These are phyloP conservation scores for Erythrobasidium hasegawianum DNA, from an alignment of 1,284 basidiomycete genomes.

Conservation along the genomic window DNA sequence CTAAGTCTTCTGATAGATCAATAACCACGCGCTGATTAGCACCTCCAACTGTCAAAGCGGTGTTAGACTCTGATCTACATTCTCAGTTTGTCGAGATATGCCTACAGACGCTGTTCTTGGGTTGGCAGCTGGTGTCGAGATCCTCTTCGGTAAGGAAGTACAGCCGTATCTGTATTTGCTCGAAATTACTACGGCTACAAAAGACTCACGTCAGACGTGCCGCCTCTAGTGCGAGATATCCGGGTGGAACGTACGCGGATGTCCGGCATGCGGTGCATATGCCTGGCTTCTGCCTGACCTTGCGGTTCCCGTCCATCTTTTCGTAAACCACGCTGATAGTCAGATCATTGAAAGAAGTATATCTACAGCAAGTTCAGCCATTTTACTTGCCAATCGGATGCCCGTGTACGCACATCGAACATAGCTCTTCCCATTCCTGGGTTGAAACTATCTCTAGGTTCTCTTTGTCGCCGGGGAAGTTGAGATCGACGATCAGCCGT, in stretches of 20 bases:
- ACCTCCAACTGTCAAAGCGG: too few species aligned
- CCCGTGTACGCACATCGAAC: conserved; percentile 54
- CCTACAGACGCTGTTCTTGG: neutral
- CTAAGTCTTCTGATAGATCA: neutral
- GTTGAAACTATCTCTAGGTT: conserved; percentile 58
- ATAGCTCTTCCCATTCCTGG: conserved; percentile 62
- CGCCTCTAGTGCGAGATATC: neutral
- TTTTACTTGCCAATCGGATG: too few species aligned
- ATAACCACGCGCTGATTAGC: neutral
- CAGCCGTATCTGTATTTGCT: conserved; percentile 9
- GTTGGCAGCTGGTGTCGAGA: neutral
- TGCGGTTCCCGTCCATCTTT: neutral
- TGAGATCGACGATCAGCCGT: conserved; percentile 63
- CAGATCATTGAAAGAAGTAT: neutral
- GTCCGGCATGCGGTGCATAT: neutral
- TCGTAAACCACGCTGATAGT: neutral
- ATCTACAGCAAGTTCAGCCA: too few species aligned
- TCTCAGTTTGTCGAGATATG: neutral
- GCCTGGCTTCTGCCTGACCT: neutral
- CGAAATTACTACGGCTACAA: neutral
- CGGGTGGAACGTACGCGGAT: neutral
- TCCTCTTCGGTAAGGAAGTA: conserved; percentile 17
- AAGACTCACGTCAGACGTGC: neutral
- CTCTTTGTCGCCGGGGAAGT: conserved; percentile 57
- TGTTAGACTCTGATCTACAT: too few species aligned